phyloP scores from a whole-genome alignment of 1,284 basidiomycete species.

The Fomitopsis betulina region DNA sequence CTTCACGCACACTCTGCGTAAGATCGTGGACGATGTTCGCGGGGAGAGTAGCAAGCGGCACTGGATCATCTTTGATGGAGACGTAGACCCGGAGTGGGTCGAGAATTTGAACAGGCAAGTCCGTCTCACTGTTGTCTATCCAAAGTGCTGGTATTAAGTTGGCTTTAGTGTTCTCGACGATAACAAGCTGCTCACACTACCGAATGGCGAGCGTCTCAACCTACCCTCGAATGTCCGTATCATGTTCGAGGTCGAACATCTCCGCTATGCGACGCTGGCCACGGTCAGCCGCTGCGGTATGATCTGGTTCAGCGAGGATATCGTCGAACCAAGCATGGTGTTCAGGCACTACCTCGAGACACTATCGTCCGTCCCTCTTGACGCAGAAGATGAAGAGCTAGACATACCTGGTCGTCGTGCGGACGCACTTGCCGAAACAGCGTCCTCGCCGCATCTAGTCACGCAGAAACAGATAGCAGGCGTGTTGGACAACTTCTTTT shows the following conservation, averaged over 20 bases:
- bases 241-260: conserved; percentile 99
- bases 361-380: conserved; percentile 75
- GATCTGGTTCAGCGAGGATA: conserved; percentile 99
- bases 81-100: conserved; percentile 99
- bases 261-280: conserved; percentile 95
- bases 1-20: conserved; percentile 96
- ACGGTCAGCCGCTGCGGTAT: conserved; percentile 99
- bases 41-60: conserved; percentile 96
- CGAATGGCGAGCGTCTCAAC: conserved; percentile 97
- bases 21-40: conserved; percentile 98
- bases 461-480: conserved; percentile 80
- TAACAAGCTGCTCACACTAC: conserved; percentile 96
- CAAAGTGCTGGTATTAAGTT: background rate
- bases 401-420: conserved; percentile 59
- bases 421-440: conserved; percentile 49
- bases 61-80: conserved; percentile 99
- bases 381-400: conserved; percentile 87
- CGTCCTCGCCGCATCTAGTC: conserved; percentile 59
- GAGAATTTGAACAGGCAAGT: conserved; percentile 96
- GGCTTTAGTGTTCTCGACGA: conserved; percentile 88
- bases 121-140: conserved; percentile 7
- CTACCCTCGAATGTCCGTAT: conserved; percentile 96
- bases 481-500: conserved; percentile 82
- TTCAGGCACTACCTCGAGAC: conserved; percentile 86
- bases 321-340: conserved; percentile 89